Evolutionary conservation across 1,139 yeast genomes (phyloP).

Genomic region (Zhuliangozyma blackwelliae): DNA sequence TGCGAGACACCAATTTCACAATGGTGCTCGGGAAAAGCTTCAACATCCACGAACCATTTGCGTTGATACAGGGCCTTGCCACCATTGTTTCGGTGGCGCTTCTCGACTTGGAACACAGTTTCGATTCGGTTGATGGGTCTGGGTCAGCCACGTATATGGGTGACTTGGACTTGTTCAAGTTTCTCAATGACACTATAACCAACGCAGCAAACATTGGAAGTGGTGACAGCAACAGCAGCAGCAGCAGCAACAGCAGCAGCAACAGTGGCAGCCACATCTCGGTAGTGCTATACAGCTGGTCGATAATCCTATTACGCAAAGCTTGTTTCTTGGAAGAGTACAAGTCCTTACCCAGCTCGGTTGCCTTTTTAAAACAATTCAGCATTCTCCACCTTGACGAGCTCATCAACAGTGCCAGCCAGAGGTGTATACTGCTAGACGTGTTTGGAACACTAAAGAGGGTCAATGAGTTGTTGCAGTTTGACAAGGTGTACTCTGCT

Average conservation of each 20-base stretch:
- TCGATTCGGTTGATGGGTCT: conserved; percentile 27
- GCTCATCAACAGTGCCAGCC: conserved; percentile 32
- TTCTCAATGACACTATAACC: conserved; percentile 33
- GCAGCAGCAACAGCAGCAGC: not conserved
- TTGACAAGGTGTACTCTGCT: conserved; percentile 53
- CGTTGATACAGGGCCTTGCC: conserved; percentile 43
- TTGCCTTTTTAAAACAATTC: conserved; percentile 11
- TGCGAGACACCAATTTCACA: conserved; percentile 41
- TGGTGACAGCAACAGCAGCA: conserved; percentile 18
- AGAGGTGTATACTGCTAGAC: conserved; percentile 40
- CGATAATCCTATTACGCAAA: conserved; percentile 57
- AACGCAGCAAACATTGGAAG: conserved; percentile 15
- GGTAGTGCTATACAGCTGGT: conserved; percentile 65
- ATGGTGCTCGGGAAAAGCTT: conserved; percentile 23
- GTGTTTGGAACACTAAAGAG: conserved; percentile 44
- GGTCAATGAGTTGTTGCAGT: conserved; percentile 42
- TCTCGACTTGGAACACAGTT: conserved; percentile 50
- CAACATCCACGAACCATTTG: conserved; percentile 29
- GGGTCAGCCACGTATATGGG: conserved; percentile 30
- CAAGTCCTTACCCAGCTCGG: conserved; percentile 8
- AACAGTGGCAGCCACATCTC: conserved; percentile 27
- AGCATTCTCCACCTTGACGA: conserved; percentile 13
- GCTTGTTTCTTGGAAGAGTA: conserved; percentile 44
- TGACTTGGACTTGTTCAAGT: conserved; percentile 37
- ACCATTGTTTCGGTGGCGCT: conserved; percentile 49